Percentiles rank a stretch among this genome's conserved stretches.
Evolutionary conservation across 768 basidiomycete genomes (phyloP).

Genomic region (Leucosporidium scottii): DNA sequence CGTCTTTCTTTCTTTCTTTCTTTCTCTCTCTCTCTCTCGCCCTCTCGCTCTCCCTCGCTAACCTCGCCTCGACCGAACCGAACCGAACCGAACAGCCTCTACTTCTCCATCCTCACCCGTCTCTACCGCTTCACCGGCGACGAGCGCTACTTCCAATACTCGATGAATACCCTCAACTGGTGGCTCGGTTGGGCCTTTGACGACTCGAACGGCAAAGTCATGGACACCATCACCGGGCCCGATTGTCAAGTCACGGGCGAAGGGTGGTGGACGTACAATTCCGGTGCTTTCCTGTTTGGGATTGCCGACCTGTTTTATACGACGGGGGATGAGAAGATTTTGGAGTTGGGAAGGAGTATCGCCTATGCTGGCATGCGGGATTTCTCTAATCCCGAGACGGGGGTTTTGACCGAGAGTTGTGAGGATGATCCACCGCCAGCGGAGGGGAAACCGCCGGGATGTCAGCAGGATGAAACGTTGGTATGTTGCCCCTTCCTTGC

Average conservation of each 20-base stretch:
- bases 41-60: too few relatives aligned
- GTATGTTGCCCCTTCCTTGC: not conserved
- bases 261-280: slow-evolving; percentile 21
- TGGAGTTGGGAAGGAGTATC: slow-evolving; percentile 14
- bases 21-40: not conserved
- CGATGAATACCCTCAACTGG: slow-evolving; percentile 23
- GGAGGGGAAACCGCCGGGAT: slow-evolving; percentile 5
- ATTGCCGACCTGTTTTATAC: slow-evolving; percentile 17
- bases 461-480: slow-evolving; percentile 17
- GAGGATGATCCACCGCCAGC: slow-evolving; percentile 11
- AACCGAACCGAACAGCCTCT: slow-evolving; percentile 3
- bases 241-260: not conserved
- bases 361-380: slow-evolving; percentile 20
- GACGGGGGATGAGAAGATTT: slow-evolving; percentile 7
- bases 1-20: not conserved
- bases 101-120: slow-evolving; percentile 17
- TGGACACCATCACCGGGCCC: slow-evolving; percentile 10
- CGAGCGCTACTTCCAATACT: slow-evolving; percentile 1
- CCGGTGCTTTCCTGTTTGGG: slow-evolving; percentile 15
- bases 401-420: slow-evolving; percentile 9
- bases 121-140: slow-evolving; percentile 18
- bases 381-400: not conserved
- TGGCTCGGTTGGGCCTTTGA: slow-evolving; percentile 19
- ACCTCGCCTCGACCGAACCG: too few relatives aligned
- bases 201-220: slow-evolving; percentile 7